Percentiles rank a stretch among this genome's conserved stretches.
Conservation (phyloP, 805 yeast species). For the Ogataea pignaliae region DNA sequence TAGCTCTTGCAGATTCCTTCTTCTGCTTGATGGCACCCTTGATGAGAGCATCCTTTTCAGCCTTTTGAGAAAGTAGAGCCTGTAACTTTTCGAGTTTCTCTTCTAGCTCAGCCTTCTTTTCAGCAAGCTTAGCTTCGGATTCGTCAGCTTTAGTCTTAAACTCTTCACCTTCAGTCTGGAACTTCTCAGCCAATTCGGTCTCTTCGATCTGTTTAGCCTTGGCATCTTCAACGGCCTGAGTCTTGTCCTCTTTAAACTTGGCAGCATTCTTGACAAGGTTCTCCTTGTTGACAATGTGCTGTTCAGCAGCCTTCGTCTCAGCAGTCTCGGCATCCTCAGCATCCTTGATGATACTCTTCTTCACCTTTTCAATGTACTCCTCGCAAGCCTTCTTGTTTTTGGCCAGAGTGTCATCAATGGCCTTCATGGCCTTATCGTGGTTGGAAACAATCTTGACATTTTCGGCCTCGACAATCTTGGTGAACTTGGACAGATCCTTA, state of each 20-base stretch:
- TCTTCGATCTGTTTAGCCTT: constrained; percentile 28
- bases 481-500: constrained; percentile 35
- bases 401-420: constrained; percentile 21
- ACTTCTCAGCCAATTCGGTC: constrained; percentile 27
- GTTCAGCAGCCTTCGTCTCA: constrained; percentile 42
- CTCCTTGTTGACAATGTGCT: constrained; percentile 42
- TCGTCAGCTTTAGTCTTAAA: constrained; percentile 37
- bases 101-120: constrained; percentile 36
- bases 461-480: constrained; percentile 37
- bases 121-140: constrained; percentile 32
- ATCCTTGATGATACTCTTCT: constrained; percentile 41
- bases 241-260: constrained; percentile 35
- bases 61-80: constrained; percentile 38
- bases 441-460: constrained; percentile 27
- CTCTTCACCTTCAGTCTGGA: constrained; percentile 38
- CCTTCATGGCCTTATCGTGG: constrained; percentile 21
- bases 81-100: constrained; percentile 29
- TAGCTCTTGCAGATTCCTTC: constrained; percentile 38
- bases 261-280: constrained; percentile 39
- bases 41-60: constrained; percentile 32
- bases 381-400: constrained; percentile 31
- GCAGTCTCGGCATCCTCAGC: constrained; percentile 40
- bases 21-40: constrained; percentile 28
- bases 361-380: constrained; percentile 37
- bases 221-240: constrained; percentile 24